Conservation (phyloP, 1,139 yeast species). For the Hansenula lynferdii region DNA sequence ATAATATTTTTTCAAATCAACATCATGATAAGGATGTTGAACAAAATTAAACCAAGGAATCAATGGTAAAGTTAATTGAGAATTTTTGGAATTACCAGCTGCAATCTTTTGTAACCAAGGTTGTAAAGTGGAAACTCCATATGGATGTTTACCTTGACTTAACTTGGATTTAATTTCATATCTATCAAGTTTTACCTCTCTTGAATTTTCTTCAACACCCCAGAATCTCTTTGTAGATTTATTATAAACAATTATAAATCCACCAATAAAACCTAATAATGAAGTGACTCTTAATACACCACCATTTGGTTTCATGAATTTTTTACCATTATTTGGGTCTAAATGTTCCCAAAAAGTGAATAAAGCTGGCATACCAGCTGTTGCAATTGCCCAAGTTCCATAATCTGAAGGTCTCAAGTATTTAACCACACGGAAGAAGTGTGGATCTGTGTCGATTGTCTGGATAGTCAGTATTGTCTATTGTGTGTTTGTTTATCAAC, state of each 20-base stretch:
- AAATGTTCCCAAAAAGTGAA: conserved; percentile 57
- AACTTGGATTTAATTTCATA: conserved; percentile 67
- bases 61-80: conserved; percentile 56
- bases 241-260: conserved; percentile 65
- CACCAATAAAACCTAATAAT: conserved; percentile 62
- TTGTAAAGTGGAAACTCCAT: conserved; percentile 55
- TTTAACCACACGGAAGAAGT: conserved; percentile 63
- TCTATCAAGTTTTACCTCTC: conserved; percentile 72
- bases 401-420: conserved; percentile 71
- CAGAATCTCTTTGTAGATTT: conserved; percentile 68
- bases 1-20: conserved; percentile 34
- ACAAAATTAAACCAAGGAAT: conserved; percentile 85
- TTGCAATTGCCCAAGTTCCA: conserved; percentile 55
- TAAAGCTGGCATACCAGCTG: conserved; percentile 62
- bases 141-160: conserved; percentile 64
- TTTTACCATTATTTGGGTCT: conserved; percentile 59
- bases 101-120: conserved; percentile 75
- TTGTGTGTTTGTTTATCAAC: no score
- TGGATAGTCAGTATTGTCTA: no score
- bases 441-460: conserved; percentile 74
- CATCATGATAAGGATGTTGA: conserved; percentile 81
- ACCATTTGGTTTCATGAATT: conserved; percentile 52
- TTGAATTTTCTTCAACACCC: conserved; percentile 70
- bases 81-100: conserved; percentile 74
- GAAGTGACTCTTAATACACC: conserved; percentile 56